Evolutionary conservation across 192 early-diverging fungal genomes (phyloP).

Genomic region (Rhizophagus sp.): DNA sequence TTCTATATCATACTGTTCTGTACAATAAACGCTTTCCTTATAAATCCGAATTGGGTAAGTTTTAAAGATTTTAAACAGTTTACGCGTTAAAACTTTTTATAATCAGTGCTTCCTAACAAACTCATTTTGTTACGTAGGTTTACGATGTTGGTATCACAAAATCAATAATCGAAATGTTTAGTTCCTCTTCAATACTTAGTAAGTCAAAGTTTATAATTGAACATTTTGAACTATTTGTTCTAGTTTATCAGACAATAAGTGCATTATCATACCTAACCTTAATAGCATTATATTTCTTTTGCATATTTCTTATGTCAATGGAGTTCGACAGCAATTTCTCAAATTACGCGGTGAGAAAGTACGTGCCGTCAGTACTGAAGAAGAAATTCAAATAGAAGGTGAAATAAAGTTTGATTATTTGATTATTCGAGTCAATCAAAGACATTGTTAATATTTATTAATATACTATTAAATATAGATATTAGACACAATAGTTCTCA

Average conservation of each 20-base stretch:
- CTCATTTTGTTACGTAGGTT: neutral
- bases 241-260: neutral
- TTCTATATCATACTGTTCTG: neutral
- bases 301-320: neutral
- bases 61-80: neutral
- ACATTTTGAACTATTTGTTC: neutral
- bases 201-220: conserved; percentile 7
- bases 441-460: neutral
- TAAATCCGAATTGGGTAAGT: conserved; percentile 26
- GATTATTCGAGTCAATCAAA: neutral
- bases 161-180: neutral
- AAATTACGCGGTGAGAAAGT: conserved; percentile 23
- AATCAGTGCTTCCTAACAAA: neutral
- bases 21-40: neutral
- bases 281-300: neutral
- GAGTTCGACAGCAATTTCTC: conserved; percentile 18
- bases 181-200: conserved; percentile 7
- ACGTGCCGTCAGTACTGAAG: conserved; percentile 25
- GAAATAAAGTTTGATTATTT: neutral
- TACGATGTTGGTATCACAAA: conserved; percentile 9
- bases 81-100: neutral
- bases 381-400: conserved; percentile 26
- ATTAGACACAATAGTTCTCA: conserved; percentile 43
- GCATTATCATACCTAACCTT: neutral
- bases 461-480: conserved; percentile 17